Percentiles rank a stretch among this genome's conserved stretches.
phyloP scores from a whole-genome alignment of 805 yeast species.

The Yamadazyma akitaensis region DNA sequence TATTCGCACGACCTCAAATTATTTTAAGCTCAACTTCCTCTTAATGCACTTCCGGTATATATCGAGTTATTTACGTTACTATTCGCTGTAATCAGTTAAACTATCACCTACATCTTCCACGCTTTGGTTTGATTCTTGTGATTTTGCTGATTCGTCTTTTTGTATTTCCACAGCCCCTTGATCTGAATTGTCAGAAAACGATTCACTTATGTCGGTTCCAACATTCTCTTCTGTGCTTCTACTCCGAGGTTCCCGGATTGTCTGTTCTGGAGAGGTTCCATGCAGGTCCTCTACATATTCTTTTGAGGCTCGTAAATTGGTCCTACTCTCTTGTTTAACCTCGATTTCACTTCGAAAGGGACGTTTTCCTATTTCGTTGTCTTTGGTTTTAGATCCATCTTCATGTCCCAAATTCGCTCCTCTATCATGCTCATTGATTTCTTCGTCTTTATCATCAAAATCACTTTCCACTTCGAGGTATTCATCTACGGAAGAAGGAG shows the following conservation, averaged over 20 bases:
- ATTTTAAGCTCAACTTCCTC: neutral
- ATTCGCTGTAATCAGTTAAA: slow-evolving; percentile 8
- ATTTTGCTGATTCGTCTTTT: neutral
- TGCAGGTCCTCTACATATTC: neutral
- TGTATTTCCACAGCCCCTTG: neutral
- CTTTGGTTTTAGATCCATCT: neutral
- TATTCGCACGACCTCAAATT: slow-evolving; percentile 2
- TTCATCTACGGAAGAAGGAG: neutral
- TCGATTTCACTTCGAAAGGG: neutral
- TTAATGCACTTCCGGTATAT: neutral
- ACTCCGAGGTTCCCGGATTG: neutral
- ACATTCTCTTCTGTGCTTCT: slow-evolving; percentile 1
- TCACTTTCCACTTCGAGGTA: neutral
- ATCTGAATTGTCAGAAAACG: neutral
- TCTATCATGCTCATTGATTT: too few relatives aligned
- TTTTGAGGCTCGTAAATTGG: neutral
- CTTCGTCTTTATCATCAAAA: neutral
- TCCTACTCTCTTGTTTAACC: neutral
- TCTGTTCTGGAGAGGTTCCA: neutral
- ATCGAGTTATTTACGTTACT: neutral
- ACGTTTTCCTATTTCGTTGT: neutral
- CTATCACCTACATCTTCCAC: slow-evolving; percentile 4
- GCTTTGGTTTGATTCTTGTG: neutral
- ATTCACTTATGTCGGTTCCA: slow-evolving; percentile 11
- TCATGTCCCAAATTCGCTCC: neutral